Conservation (phyloP, 306 rosid genomes). For the Oemleria cerasiformis region DNA sequence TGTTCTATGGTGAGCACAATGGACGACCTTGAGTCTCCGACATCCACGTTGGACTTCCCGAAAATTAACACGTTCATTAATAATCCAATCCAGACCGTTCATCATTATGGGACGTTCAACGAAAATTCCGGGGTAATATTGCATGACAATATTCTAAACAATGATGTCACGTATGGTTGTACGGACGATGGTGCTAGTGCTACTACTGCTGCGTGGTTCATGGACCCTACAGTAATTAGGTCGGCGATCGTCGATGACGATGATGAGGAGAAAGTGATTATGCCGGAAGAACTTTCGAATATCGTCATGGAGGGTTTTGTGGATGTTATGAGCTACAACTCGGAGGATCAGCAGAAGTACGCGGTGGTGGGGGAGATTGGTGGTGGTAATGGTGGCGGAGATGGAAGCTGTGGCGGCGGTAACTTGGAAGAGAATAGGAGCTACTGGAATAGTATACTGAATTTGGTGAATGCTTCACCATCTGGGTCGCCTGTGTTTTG, state of each 20-base stretch:
- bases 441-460: conserved; percentile 84
- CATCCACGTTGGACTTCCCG: conserved; percentile 69
- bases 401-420: conserved; percentile 22
- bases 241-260: neutral
- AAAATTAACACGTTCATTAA: conserved; percentile 40
- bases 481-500: conserved; percentile 44
- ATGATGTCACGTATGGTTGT: conserved; percentile 3
- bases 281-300: conserved; percentile 6
- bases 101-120: neutral
- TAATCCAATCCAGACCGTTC: conserved; percentile 27
- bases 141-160: neutral
- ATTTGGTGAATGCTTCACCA: conserved; percentile 48
- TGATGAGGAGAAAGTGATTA: neutral
- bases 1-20: conserved; percentile 3
- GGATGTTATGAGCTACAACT: conserved; percentile 59
- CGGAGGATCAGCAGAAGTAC: conserved; percentile 36
- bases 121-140: neutral
- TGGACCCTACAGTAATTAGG: conserved; percentile 25
- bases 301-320: conserved; percentile 59
- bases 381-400: conserved; percentile 31
- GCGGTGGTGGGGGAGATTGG: conserved; percentile 40
- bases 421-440: conserved; percentile 75
- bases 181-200: conserved; percentile 5
- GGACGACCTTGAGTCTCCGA: conserved; percentile 83
- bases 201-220: conserved; percentile 15